Conservation (phyloP, 352 stramenopile genomes). For the Phytophthora multivora region DNA sequence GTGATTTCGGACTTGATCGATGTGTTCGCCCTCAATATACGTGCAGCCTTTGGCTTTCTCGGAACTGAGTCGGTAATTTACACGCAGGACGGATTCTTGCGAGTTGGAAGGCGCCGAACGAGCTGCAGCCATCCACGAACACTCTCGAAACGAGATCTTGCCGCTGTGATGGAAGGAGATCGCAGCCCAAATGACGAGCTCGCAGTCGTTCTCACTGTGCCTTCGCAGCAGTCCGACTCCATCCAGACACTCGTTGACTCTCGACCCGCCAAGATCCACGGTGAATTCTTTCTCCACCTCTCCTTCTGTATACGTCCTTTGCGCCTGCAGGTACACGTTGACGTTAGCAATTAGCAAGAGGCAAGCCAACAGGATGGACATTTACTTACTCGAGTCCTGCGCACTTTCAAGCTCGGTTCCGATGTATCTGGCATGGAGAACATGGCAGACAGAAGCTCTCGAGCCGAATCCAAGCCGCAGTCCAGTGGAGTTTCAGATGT, state of each 20-base stretch:
- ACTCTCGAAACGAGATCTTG: constrained; percentile 33
- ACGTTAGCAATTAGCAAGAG: background rate
- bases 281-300: constrained; percentile 30
- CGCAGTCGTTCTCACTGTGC: constrained; percentile 29
- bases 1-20: constrained; percentile 38
- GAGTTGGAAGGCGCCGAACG: constrained; percentile 9
- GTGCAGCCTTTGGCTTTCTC: constrained; percentile 26
- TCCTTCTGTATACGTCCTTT: constrained; percentile 17
- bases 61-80: constrained; percentile 27
- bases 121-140: constrained; percentile 31
- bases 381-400: constrained; percentile 22
- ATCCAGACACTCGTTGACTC: constrained; percentile 27
- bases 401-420: constrained; percentile 18
- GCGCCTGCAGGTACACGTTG: constrained; percentile 4
- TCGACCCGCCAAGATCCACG: constrained; percentile 24
- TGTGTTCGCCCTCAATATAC: constrained; percentile 35
- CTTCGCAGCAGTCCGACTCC: constrained; percentile 21
- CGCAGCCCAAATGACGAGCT: constrained; percentile 31
- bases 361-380: too few species aligned
- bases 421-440: constrained; percentile 23
- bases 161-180: constrained; percentile 37
- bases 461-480: constrained; percentile 27
- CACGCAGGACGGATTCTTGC: constrained; percentile 27
- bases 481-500: constrained; percentile 34
- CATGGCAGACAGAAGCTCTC: constrained; percentile 19